These are phyloP conservation scores for Candida succiphila DNA, from an alignment of 805 yeast species.

Conservation along the genomic window DNA sequence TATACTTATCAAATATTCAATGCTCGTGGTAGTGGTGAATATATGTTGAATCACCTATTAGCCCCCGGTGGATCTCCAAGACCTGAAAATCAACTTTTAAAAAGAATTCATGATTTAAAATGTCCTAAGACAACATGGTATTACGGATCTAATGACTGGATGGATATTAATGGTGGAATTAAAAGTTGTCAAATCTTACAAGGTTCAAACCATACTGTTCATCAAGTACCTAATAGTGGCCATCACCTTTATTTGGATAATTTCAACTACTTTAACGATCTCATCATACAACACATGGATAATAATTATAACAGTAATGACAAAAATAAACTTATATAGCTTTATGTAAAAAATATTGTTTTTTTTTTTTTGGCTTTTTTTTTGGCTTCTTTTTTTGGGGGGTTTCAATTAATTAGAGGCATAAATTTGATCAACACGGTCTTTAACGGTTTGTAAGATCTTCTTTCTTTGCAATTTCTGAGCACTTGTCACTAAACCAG, in stretches of 20 bases:
- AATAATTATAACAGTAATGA: conserved; percentile 1
- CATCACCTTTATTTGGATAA: conserved; percentile 78
- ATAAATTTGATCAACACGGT: conserved; percentile 61
- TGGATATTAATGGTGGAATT: conserved; percentile 43
- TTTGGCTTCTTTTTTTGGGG: too few species aligned
- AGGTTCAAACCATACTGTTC: conserved; percentile 11
- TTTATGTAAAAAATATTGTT: neutral
- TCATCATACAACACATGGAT: conserved; percentile 43
- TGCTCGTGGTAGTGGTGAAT: conserved; percentile 88
- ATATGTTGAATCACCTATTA: conserved; percentile 70
- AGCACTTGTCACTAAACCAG: conserved; percentile 88
- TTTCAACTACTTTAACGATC: conserved; percentile 37
- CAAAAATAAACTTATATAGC: neutral
- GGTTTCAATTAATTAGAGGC: too few species aligned
- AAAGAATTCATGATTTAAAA: conserved; percentile 38
- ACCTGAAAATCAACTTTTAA: conserved; percentile 41
- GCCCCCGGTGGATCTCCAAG: conserved; percentile 92
- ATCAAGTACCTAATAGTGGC: conserved; percentile 45
- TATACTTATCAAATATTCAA: conserved; percentile 82
- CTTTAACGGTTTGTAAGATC: conserved; percentile 62
- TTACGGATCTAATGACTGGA: conserved; percentile 72
- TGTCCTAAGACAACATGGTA: conserved; percentile 73
- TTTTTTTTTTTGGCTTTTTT: too few species aligned
- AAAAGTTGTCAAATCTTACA: conserved; percentile 25
- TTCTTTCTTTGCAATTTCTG: conserved; percentile 93